Percentiles rank a stretch among this genome's conserved stretches.
phyloP scores from a whole-genome alignment of 495 filamentous ascomycete species.

The Hyaloscypha bicolor region DNA sequence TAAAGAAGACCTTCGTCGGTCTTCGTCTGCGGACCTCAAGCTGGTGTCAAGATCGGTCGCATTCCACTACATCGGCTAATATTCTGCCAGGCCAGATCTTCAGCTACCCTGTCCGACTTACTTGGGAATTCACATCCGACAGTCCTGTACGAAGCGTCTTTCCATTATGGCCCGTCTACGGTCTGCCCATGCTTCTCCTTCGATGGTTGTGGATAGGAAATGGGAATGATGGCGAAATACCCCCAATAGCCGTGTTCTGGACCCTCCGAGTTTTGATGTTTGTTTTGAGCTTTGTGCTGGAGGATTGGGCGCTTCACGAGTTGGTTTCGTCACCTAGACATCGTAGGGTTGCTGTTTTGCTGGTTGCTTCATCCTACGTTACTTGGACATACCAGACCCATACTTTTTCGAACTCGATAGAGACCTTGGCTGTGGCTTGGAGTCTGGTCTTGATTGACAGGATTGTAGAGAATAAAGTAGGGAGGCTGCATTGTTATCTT shows the following conservation, averaged over 20 bases:
- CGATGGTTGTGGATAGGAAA: conserved; percentile 79
- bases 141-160: conserved; percentile 92
- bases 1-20: background rate
- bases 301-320: conserved; percentile 97
- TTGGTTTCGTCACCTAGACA: conserved; percentile 72
- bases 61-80: conserved; percentile 26
- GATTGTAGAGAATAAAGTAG: conserved; percentile 75
- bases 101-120: conserved; percentile 77
- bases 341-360: conserved; percentile 68
- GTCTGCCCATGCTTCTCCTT: conserved; percentile 86
- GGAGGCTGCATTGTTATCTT: conserved; percentile 17
- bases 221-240: conserved; percentile 57
- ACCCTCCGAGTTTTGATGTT: conserved; percentile 87
- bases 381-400: conserved; percentile 99
- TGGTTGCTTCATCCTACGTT: conserved; percentile 94
- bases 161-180: conserved; percentile 93
- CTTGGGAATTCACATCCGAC: conserved; percentile 92
- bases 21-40: background rate
- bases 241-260: conserved; percentile 84
- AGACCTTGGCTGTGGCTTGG: conserved; percentile 91
- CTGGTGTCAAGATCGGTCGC: background rate
- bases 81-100: conserved; percentile 75
- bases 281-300: conserved; percentile 88
- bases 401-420: conserved; percentile 97
- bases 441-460: conserved; percentile 85